These are phyloP conservation scores for Nannizzia gypsea DNA, from an alignment of 2,329 filamentous ascomycete species.

Conservation along the genomic window DNA sequence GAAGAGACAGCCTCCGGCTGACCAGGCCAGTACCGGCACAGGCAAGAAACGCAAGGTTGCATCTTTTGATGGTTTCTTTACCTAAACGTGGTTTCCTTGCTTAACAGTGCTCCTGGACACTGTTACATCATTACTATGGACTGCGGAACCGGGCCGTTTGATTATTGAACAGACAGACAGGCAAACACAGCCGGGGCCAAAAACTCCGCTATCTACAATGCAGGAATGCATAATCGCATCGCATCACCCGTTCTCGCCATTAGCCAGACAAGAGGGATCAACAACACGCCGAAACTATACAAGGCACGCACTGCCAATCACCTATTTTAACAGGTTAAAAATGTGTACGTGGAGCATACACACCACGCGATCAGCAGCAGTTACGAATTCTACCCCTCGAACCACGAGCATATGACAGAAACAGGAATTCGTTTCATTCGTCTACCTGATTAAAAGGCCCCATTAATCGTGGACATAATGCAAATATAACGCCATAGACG, in stretches of 20 bases:
- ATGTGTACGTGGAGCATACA: neutral
- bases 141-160: no score
- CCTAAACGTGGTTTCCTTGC: no score
- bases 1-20: slow-evolving; percentile 1
- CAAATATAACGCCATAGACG: slow-evolving; percentile 15
- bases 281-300: no score
- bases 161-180: no score
- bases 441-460: slow-evolving; percentile 1
- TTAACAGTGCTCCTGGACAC: neutral
- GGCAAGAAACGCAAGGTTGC: slow-evolving; percentile 12
- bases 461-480: neutral
- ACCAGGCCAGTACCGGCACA: slow-evolving; percentile 4
- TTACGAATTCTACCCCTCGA: neutral
- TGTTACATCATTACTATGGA: neutral
- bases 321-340: no score
- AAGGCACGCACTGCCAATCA: no score
- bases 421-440: neutral
- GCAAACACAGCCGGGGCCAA: no score
- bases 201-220: no score
- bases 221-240: no score
- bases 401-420: neutral
- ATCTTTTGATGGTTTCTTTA: neutral
- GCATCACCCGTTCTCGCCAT: no score
- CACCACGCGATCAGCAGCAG: neutral
- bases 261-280: no score